Evolutionary conservation across 371 early-diverging fungal species (phyloP).

Genomic region (Smittium mucronatum): DNA sequence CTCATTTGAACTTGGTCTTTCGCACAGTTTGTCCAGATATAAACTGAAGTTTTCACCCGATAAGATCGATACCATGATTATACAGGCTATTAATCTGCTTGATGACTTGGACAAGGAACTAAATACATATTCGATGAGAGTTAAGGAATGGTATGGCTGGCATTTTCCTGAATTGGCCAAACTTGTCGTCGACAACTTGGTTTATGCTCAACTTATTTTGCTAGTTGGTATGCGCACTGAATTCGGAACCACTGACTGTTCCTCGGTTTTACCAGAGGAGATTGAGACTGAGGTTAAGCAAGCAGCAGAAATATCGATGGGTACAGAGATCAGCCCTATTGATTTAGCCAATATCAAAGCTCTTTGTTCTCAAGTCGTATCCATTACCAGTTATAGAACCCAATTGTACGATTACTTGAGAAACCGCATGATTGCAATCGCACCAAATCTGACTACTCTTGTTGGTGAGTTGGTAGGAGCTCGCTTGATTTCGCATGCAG

Average conservation of each 20-base stretch:
- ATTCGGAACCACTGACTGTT: constrained; percentile 52
- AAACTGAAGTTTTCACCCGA: constrained; percentile 87
- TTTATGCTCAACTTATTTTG: constrained; percentile 61
- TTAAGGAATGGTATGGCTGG: constrained; percentile 90
- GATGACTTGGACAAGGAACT: constrained; percentile 93
- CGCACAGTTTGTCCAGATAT: constrained; percentile 66
- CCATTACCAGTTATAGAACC: constrained; percentile 71
- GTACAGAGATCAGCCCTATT: constrained; percentile 79
- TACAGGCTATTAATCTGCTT: constrained; percentile 84
- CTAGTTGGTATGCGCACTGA: constrained; percentile 67
- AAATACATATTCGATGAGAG: constrained; percentile 95
- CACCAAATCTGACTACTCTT: constrained; percentile 84
- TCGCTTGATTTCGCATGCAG: constrained; percentile 81
- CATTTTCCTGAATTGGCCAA: constrained; percentile 85
- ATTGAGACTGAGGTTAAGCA: constrained; percentile 64
- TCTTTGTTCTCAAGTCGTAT: constrained; percentile 71
- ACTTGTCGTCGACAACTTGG: constrained; percentile 60
- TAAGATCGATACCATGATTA: constrained; percentile 91
- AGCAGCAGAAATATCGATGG: constrained; percentile 87
- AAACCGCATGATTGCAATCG: constrained; percentile 79
- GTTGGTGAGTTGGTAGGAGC: constrained; percentile 90
- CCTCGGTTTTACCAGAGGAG: constrained; percentile 81
- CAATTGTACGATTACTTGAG: constrained; percentile 80
- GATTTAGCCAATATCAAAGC: constrained; percentile 77
- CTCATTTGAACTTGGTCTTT: constrained; percentile 49